These are phyloP conservation scores for Musa troglodytarum DNA, from an alignment of 176 grass and related monocot species.

Conservation along the genomic window DNA sequence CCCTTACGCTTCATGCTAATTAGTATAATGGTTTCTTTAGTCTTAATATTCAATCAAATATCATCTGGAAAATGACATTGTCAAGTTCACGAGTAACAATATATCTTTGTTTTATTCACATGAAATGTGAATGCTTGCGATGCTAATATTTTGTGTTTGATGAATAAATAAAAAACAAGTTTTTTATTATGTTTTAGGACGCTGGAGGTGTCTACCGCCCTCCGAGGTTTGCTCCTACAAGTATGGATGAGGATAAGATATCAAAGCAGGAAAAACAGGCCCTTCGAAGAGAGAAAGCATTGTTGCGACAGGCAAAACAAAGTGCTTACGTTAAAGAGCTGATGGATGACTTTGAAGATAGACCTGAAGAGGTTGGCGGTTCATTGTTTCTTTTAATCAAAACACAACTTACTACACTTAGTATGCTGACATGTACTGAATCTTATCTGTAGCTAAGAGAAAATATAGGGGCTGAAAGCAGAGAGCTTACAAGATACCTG, in stretches of 20 bases:
- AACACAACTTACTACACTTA: not conserved
- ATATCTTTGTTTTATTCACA: not conserved
- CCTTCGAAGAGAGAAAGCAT: conserved; percentile 58
- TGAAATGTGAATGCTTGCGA: not conserved
- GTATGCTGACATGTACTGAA: not conserved
- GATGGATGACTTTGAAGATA: conserved; percentile 51
- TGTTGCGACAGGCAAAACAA: conserved; percentile 46
- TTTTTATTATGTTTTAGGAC: conserved; percentile 21
- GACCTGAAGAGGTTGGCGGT: conserved; percentile 76
- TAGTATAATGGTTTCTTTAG: too few relatives aligned
- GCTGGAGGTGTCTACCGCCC: conserved; percentile 66
- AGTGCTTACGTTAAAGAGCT: conserved; percentile 63
- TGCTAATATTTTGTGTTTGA: not conserved
- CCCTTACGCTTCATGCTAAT: too few relatives aligned
- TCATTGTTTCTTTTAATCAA: conserved; percentile 3
- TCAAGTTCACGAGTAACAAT: too few relatives aligned
- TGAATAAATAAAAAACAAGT: not conserved
- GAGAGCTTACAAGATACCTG: conserved; percentile 46
- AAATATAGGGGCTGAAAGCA: conserved; percentile 67
- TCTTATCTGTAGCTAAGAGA: conserved; percentile 50
- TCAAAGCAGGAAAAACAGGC: conserved; percentile 52
- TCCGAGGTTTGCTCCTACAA: conserved; percentile 59
- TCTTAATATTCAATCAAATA: too few relatives aligned
- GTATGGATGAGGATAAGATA: conserved; percentile 54
- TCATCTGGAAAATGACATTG: too few relatives aligned